These are phyloP conservation scores for Recurvomyces mirabilis DNA, from an alignment of 495 filamentous ascomycete genomes.

Conservation along the genomic window DNA sequence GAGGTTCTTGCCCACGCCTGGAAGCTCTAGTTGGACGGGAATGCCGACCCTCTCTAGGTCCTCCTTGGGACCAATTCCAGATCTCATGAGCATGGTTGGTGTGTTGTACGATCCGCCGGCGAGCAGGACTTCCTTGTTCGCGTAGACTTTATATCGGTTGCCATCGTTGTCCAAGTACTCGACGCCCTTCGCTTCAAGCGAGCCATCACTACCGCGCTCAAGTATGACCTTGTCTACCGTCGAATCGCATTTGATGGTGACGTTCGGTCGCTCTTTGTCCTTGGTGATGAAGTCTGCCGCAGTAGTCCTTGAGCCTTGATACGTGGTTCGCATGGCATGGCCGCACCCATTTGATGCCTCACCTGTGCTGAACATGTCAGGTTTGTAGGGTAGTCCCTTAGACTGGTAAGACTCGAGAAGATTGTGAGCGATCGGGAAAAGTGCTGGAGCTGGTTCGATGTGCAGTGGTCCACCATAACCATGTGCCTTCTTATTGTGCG, in stretches of 20 bases:
- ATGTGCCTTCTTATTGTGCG: conserved; percentile 3
- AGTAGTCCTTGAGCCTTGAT: conserved; percentile 40
- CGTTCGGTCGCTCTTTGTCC: conserved; percentile 12
- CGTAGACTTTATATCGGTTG: neutral
- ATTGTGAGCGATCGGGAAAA: conserved; percentile 39
- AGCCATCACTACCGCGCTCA: conserved; percentile 1
- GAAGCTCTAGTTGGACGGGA: conserved; percentile 8
- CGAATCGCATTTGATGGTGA: conserved; percentile 4
- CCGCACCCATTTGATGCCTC: conserved; percentile 41
- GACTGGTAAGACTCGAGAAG: conserved; percentile 39
- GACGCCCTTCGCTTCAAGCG: conserved; percentile 5
- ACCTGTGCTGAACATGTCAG: conserved; percentile 43
- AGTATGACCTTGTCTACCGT: conserved; percentile 16
- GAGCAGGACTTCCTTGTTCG: conserved; percentile 13
- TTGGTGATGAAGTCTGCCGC: conserved; percentile 35
- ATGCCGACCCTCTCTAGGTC: conserved; percentile 16
- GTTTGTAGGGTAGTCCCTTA: conserved; percentile 35
- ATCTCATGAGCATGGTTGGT: conserved; percentile 13
- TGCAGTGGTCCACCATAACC: conserved; percentile 33
- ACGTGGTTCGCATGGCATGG: conserved; percentile 39
- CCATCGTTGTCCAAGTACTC: conserved; percentile 9
- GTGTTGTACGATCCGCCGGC: conserved; percentile 14
- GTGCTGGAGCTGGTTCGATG: conserved; percentile 33
- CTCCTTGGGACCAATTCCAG: conserved; percentile 12
- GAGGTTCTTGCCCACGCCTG: conserved; percentile 18